Evolutionary conservation across 352 stramenopile genomes (phyloP).

Genomic region (Globisporangium cylindrosporum): DNA sequence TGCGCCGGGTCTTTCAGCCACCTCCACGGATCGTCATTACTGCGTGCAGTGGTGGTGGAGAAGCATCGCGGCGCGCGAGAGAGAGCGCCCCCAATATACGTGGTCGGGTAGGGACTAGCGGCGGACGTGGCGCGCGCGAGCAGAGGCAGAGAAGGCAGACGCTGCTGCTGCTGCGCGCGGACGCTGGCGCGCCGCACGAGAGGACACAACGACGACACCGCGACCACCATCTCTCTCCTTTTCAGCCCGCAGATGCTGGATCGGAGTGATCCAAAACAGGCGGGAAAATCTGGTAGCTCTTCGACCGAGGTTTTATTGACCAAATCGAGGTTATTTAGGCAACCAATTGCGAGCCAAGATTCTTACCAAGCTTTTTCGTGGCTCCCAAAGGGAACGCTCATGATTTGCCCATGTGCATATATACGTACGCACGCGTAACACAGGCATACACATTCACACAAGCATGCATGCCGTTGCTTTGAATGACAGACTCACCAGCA

Average conservation of each 20-base stretch:
- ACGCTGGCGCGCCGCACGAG: neutral
- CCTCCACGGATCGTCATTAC: conserved; percentile 17
- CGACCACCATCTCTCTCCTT: neutral
- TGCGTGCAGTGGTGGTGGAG: neutral
- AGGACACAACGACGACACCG: neutral
- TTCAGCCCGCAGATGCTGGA: neutral
- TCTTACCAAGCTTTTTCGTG: neutral
- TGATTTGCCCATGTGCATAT: neutral
- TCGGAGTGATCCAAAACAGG: neutral
- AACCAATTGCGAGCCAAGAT: neutral
- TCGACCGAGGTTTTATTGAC: neutral
- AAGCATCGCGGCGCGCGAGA: neutral
- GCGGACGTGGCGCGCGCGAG: neutral
- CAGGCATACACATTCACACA: neutral
- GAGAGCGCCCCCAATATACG: neutral
- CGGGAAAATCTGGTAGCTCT: neutral
- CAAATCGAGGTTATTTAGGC: neutral
- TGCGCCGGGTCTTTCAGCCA: conserved; percentile 54
- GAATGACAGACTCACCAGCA: neutral
- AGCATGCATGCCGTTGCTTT: neutral
- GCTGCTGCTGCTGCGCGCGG: neutral
- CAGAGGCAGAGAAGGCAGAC: neutral
- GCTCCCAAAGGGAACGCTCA: neutral
- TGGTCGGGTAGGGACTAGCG: neutral
- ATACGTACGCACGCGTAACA: neutral